Base-by-base conservation (phyloP, 352 stramenopile genomes). In the Plasmopara muralis region DNA sequence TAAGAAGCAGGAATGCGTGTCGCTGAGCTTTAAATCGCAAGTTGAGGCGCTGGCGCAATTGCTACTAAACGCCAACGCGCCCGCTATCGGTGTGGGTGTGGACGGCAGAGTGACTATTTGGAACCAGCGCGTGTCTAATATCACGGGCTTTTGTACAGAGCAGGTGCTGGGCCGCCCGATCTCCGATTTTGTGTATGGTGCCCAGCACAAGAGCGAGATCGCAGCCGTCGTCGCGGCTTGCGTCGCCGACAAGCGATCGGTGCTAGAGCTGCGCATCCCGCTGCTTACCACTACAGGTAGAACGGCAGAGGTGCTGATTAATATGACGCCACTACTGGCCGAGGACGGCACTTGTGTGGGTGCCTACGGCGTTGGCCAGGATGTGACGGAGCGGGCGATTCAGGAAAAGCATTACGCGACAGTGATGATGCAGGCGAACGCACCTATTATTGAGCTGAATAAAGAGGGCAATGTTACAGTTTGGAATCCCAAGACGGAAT, bases 351-450 rank as follows among this genome's bases (percentile, higher is more conserved):
- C 62, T 3, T 74, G 72, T 49, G 45, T 72, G 4, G 74, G 74
- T 13, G 65, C 80, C 14, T 83, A 82, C 37, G 74, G 72, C 50
- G 77, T 85, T 16, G 72, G 75, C 5, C 63, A 78, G 46, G 74
- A 85, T 39, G 68, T 83, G 43, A 83, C 74, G 20, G 60, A 83
- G 59, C 67, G 66, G 47, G 61, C 64, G 25, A 68, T 80, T 14
- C 66, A 82, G 38, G 71, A 85, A 53, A 64, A 68, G 34, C 74
- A 89, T 53, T 85, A 87, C 37, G 70, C 69, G 5, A 64, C 70
- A 3, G 70, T 92, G 13, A 81, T 92, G 63, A 87, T 86, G 64
- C 74, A 83, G 42, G 79, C 79, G 10, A 90, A 90, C 49, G 72
- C 76, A 42, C 74, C 80, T 2, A 90, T 90, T 28, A 84, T 92